A percentile compares a stretch with the other conserved stretches of the same genome.
Conservation (phyloP, 108 stramenopile species). For the Cyclotella sp. region DNA sequence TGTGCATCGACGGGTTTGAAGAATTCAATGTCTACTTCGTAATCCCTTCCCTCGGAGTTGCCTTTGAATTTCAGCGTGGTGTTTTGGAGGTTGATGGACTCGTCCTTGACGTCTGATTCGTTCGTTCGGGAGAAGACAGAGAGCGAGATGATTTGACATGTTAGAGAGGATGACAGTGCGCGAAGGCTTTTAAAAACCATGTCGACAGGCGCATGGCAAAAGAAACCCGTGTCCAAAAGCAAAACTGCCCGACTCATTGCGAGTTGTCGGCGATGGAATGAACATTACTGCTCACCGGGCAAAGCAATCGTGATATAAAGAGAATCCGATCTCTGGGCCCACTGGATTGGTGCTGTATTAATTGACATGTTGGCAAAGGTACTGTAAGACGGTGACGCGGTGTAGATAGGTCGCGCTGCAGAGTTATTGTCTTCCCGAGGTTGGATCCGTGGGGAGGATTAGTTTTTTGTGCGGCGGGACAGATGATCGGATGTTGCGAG, state of each 20-base stretch:
- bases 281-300: conserved; percentile 60
- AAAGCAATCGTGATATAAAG: conserved; percentile 93
- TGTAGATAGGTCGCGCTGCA: too few relatives aligned
- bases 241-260: too few relatives aligned
- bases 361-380: conserved; percentile 1
- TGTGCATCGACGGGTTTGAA: conserved; percentile 86
- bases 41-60: conserved; percentile 77
- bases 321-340: conserved; percentile 94
- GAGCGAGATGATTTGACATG: background rate
- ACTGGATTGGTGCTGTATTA: conserved; percentile 91
- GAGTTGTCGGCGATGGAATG: too few relatives aligned
- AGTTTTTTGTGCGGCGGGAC: too few relatives aligned
- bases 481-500: too few relatives aligned
- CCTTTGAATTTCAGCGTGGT: conserved; percentile 83
- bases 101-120: conserved; percentile 87
- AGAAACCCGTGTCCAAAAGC: too few relatives aligned
- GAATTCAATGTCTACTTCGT: conserved; percentile 89
- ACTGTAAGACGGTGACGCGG: too few relatives aligned
- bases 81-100: conserved; percentile 86
- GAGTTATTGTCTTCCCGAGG: too few relatives aligned
- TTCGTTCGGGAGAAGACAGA: background rate
- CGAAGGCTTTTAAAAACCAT: too few relatives aligned
- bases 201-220: too few relatives aligned
- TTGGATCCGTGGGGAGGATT: too few relatives aligned
- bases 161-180: too few relatives aligned